Percentiles rank a stretch among this genome's conserved stretches.
Evolutionary conservation across 2,329 filamentous ascomycete genomes (phyloP).

Genomic region (Cladosporium sp.): DNA sequence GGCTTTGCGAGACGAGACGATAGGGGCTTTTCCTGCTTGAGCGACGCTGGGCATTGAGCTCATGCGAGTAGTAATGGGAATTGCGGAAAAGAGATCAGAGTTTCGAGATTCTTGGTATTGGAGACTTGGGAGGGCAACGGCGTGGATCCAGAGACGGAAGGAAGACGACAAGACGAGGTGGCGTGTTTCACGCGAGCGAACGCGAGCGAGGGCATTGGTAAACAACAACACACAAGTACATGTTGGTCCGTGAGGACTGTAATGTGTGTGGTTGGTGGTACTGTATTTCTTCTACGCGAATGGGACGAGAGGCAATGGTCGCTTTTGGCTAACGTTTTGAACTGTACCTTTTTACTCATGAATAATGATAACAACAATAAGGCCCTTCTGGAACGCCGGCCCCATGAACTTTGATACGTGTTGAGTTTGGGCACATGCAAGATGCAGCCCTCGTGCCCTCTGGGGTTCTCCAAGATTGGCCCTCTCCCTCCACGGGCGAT

Average conservation of each 20-base stretch:
- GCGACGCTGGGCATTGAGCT: neutral
- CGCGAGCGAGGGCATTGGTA: neutral
- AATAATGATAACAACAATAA: neutral
- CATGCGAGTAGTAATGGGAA: neutral
- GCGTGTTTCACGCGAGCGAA: neutral
- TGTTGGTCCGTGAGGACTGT: neutral
- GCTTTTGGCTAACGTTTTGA: neutral
- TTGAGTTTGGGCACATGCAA: neutral
- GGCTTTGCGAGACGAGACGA: neutral
- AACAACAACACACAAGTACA: neutral
- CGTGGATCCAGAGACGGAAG: neutral
- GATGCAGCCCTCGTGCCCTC: neutral
- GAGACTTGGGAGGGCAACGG: neutral
- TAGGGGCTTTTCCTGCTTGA: too few relatives aligned
- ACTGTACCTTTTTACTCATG: neutral
- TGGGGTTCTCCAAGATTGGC: neutral
- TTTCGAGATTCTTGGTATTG: conserved; percentile 1
- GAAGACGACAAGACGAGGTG: neutral
- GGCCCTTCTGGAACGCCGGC: conserved; percentile 1
- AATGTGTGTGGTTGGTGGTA: neutral
- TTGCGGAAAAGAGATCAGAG: neutral
- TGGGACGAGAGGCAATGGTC: neutral
- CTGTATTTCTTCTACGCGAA: neutral
- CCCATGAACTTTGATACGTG: neutral
- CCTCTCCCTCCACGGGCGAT: neutral